Percentiles rank a stretch among this genome's conserved stretches.
phyloP scores from a whole-genome alignment of 768 basidiomycete genomes.

The Lyophyllum semitale region DNA sequence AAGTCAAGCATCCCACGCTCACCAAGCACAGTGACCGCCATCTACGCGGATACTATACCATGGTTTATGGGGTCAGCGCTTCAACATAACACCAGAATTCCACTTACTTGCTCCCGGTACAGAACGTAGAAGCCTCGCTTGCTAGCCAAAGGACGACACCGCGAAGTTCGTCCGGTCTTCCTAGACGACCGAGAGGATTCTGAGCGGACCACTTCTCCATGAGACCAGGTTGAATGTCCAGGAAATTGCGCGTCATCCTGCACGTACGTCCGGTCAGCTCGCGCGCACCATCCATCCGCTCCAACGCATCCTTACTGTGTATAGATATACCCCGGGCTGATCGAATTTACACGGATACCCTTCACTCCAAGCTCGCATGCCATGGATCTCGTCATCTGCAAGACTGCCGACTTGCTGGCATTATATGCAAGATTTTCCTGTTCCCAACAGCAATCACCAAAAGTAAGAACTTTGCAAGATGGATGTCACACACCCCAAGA shows the following conservation, averaged over 20 bases:
- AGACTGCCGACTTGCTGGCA: slow-evolving; percentile 71
- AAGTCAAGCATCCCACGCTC: no score
- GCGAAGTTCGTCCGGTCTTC: slow-evolving; percentile 66
- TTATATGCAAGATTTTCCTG: slow-evolving; percentile 76
- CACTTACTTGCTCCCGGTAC: slow-evolving; percentile 10
- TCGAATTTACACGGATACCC: slow-evolving; percentile 67
- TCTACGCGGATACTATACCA: slow-evolving; percentile 4
- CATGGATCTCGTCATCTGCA: slow-evolving; percentile 78
- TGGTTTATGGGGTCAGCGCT: neutral
- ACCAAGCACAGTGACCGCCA: slow-evolving; percentile 6
- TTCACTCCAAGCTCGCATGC: slow-evolving; percentile 73
- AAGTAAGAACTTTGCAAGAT: neutral
- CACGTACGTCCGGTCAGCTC: neutral
- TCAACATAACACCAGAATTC: neutral
- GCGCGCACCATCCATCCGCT: neutral
- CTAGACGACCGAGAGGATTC: slow-evolving; percentile 70
- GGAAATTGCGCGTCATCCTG: slow-evolving; percentile 64
- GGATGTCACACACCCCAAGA: slow-evolving; percentile 45
- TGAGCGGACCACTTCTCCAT: slow-evolving; percentile 54
- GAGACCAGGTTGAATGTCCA: slow-evolving; percentile 56
- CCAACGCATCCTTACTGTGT: slow-evolving; percentile 43
- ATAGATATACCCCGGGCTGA: slow-evolving; percentile 75
- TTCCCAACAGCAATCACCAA: slow-evolving; percentile 34
- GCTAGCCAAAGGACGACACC: slow-evolving; percentile 40
- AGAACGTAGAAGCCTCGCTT: slow-evolving; percentile 7